Base-by-base conservation (phyloP, 2,329 filamentous ascomycete species). In the Teratosphaeria zuluensis region DNA sequence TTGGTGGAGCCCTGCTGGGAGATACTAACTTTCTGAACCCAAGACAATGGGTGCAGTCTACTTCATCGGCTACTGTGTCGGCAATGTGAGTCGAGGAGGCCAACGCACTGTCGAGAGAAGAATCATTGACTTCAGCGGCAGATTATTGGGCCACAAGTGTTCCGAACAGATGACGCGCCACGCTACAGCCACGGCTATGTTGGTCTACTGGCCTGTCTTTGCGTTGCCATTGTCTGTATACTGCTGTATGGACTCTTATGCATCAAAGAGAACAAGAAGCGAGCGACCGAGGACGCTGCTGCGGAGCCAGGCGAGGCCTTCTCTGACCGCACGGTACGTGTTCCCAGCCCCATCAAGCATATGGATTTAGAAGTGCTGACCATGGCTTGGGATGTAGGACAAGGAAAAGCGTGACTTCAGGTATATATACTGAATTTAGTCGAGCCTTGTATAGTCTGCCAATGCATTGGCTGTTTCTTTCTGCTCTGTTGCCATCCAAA, bases 51-150 rank as follows among this genome's bases (percentile, higher is more conserved):
- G 65, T 56, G 33, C 71, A 21, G 63, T 61, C 1, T 69, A 69
- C 53, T 69, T 65, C 51, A 56, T 68, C 28, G 66, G 68, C 70
- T 70, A 56, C 42, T 35, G 53, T 21, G 42, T 48, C 9, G 16
- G 42, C 16, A 48, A 48, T 21, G 42, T 48, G 31, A 14, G 16
- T 32, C 11, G 42, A 48, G 9, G 6, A 48, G 8, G 19, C 5
- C 4, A 48, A 19, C 8, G 9, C 8, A 6, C 9, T 19, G 21
- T 35, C 33, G 33, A 28, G 33, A 48, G 42, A 11, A 48, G n/a
- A 19, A 48, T n/a, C 24, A 30, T 14, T 53, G 28, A 32, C 32
- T n/a, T 3, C 9, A n/a, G 16, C 7, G 16, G 35, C 53, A 55
- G 53, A 56, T 56, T 11, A 51, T 56, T 30, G 55, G 55, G 19